Percentiles rank a stretch among this genome's conserved stretches.
Evolutionary conservation across 1,139 yeast genomes (phyloP).

Genomic region (Candida buenavistaensis): DNA sequence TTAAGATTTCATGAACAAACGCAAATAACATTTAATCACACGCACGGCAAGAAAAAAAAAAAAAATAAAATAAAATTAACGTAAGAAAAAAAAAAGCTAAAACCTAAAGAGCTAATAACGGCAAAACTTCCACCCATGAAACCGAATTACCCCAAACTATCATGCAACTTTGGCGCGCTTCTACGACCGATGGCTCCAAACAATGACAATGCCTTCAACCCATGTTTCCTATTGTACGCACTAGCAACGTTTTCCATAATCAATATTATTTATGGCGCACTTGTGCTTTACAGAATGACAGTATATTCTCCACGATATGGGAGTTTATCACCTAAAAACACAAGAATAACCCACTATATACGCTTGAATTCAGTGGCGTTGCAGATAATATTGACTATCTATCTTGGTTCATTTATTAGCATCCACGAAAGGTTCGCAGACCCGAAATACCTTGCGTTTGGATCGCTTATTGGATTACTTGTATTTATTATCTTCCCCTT

Average conservation of each 20-base stretch:
- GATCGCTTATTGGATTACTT: conserved; percentile 13
- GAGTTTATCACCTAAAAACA: conserved; percentile 24
- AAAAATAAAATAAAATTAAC: too few relatives aligned
- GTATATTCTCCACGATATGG: conserved; percentile 18
- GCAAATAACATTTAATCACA: not conserved
- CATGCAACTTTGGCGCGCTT: conserved; percentile 17
- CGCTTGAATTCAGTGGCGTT: conserved; percentile 27
- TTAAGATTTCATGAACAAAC: too few relatives aligned
- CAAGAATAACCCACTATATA: conserved; percentile 29
- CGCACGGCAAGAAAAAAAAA: too few relatives aligned
- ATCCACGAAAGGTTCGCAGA: conserved; percentile 25
- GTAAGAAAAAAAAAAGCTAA: too few relatives aligned
- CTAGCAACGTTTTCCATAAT: conserved; percentile 8
- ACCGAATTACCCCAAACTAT: conserved; percentile 10
- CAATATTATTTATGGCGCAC: conserved; percentile 17
- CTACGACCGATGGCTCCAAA: conserved; percentile 23
- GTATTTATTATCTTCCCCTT: conserved; percentile 32
- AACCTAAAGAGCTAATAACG: too few relatives aligned
- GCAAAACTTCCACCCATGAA: too few relatives aligned
- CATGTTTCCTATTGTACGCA: conserved; percentile 43
- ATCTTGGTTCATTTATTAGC: conserved; percentile 19
- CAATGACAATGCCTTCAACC: conserved; percentile 53
- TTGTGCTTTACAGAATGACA: conserved; percentile 22
- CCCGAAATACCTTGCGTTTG: conserved; percentile 24
- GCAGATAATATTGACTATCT: conserved; percentile 24